These are phyloP conservation scores for Graphium sp. DNA, from an alignment of 2,329 filamentous ascomycete species.

Conservation along the genomic window DNA sequence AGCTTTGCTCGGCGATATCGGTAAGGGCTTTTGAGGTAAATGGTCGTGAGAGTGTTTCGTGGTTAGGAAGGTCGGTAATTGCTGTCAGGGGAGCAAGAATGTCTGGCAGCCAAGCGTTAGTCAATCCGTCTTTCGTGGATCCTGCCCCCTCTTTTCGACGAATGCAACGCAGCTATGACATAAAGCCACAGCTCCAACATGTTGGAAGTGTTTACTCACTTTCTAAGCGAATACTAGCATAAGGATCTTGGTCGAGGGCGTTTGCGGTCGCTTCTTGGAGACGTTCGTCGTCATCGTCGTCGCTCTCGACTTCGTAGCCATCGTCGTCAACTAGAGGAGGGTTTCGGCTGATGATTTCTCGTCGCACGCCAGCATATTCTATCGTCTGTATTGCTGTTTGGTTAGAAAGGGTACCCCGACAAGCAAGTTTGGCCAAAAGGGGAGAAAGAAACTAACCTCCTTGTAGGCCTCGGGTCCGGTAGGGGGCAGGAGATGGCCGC, in stretches of 20 bases:
- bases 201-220: constrained; percentile 27
- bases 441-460: constrained; percentile 32
- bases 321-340: constrained; percentile 60
- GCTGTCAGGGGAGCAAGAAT: constrained; percentile 61
- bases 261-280: constrained; percentile 41
- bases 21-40: constrained; percentile 60
- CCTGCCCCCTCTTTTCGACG: too few species aligned
- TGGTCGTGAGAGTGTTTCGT: constrained; percentile 57
- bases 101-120: constrained; percentile 24
- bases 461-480: constrained; percentile 53
- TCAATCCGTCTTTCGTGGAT: background rate
- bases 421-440: background rate
- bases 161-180: too few species aligned
- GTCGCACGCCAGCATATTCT: constrained; percentile 55
- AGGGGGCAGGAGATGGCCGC: constrained; percentile 51
- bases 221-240: constrained; percentile 54
- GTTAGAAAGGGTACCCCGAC: constrained; percentile 10
- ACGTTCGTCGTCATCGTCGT: constrained; percentile 51
- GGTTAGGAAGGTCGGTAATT: constrained; percentile 55
- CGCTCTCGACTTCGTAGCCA: constrained; percentile 59
- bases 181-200: background rate
- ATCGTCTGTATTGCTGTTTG: constrained; percentile 37
- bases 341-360: constrained; percentile 60
- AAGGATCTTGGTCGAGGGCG: constrained; percentile 58
- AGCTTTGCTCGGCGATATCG: constrained; percentile 52